Base-by-base conservation (phyloP, 1,139 yeast species). In the Zygosaccharomyces pseudobailii region DNA sequence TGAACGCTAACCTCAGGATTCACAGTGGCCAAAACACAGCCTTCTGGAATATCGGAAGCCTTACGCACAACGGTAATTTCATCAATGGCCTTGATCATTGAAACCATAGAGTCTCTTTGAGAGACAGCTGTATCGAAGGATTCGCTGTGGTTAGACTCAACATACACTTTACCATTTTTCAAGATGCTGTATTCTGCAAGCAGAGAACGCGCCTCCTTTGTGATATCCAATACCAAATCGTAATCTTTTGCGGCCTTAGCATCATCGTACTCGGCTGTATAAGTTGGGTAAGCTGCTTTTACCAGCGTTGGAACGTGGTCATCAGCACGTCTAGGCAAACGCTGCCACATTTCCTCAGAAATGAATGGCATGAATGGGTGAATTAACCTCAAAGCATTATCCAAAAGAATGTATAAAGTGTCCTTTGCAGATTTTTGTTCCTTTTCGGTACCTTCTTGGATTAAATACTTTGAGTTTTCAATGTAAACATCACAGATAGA, bases 341-440 rank as follows among this genome's bases (percentile, higher is more conserved):
- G 87, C 73, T 92, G 98, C 97, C 97, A 92, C 86, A 92, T 80
- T 75, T 92, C 98, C 71, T 92, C 98, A 43, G 97, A 83, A 56
- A 92, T 76, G 67, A 80, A 92, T 43, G 98, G 98, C 98, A 92
- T 92, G 75, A 88, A 92, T 68, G 98, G 98, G 67, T 92, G 97
- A 61, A 90, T 92, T 73, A 92, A 70, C 69, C 79, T 84, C 73
- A 92, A 78, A 17, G 97, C 97, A 56, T 87, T 86, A 65, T 92
- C 97, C 58, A 92, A 78, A 72, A 95, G 80, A 33, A 94, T 87
- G 80, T 89, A 92, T 59, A 92, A 77, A 28, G 98, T 92, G 67
- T 90, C 94, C 72, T 84, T 87, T 28, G 97, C 98, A 50, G 95
- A 86, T 67, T 79, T 79, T 74, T 83, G 78, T 73, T 90, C 95